phyloP scores from a whole-genome alignment of 441 rosid genomes.

The Dalechampia spathulata region DNA sequence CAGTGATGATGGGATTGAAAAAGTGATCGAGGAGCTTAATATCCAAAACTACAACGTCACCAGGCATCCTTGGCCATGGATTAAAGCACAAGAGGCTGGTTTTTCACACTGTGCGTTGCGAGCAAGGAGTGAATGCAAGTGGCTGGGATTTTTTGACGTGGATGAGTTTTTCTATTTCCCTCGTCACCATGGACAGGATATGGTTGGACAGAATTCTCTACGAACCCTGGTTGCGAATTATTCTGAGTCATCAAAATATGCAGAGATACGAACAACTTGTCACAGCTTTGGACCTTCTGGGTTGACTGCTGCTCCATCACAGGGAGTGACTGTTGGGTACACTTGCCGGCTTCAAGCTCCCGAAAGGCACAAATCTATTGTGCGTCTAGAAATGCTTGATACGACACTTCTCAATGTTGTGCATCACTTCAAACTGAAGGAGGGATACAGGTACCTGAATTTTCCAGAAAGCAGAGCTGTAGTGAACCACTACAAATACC shows the following conservation, averaged over 20 bases:
- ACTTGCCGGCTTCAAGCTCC: slow-evolving; percentile 81
- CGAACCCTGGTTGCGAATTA: slow-evolving; percentile 54
- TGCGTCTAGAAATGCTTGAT: slow-evolving; percentile 54
- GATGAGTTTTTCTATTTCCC: slow-evolving; percentile 92
- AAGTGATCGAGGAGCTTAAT: slow-evolving; percentile 50
- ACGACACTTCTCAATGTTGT: slow-evolving; percentile 74
- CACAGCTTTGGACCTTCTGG: slow-evolving; percentile 95
- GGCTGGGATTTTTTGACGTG: slow-evolving; percentile 93
- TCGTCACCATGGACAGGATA: slow-evolving; percentile 28
- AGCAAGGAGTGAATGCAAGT: slow-evolving; percentile 69
- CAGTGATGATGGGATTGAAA: slow-evolving; percentile 62
- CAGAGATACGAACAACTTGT: slow-evolving; percentile 78
- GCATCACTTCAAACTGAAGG: slow-evolving; percentile 66
- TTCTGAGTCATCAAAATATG: slow-evolving; percentile 39
- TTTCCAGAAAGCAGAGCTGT: slow-evolving; percentile 57
- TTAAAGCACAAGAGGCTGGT: slow-evolving; percentile 94
- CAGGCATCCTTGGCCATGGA: slow-evolving; percentile 92
- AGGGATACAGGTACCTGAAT: slow-evolving; percentile 54
- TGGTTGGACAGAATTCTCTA: slow-evolving; percentile 48
- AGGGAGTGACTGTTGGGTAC: slow-evolving; percentile 82
- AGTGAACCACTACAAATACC: slow-evolving; percentile 92
- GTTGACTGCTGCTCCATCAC: slow-evolving; percentile 47
- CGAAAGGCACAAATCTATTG: slow-evolving; percentile 85
- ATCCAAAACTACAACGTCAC: slow-evolving; percentile 57
- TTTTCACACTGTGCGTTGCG: slow-evolving; percentile 86